phyloP scores from a whole-genome alignment of 2,329 filamentous ascomycete genomes.

The Alternaria longipes region DNA sequence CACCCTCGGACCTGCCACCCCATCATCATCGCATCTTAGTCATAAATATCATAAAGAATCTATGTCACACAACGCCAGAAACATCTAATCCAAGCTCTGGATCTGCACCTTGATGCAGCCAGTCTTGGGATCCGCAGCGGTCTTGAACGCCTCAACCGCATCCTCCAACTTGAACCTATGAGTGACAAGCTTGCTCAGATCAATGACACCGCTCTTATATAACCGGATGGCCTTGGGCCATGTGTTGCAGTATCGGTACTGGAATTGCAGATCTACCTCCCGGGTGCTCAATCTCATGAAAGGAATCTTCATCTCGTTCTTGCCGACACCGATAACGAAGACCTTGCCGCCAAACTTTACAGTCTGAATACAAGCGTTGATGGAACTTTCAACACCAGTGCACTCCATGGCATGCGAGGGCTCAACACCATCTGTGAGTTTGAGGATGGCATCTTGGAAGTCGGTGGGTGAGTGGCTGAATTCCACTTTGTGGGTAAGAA shows the following conservation, averaged over 20 bases:
- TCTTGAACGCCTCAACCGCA: constrained; percentile 88
- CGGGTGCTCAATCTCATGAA: constrained; percentile 93
- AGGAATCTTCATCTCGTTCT: constrained; percentile 92
- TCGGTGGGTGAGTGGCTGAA: constrained; percentile 71
- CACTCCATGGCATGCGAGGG: constrained; percentile 87
- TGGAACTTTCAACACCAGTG: constrained; percentile 91
- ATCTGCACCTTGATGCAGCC: constrained; percentile 99
- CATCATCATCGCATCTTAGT: background rate
- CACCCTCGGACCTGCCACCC: background rate
- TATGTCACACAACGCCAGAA: background rate
- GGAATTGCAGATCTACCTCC: constrained; percentile 94
- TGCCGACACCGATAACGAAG: constrained; percentile 94
- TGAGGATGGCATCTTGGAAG: constrained; percentile 73
- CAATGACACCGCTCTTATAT: constrained; percentile 82
- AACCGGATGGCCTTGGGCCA: constrained; percentile 94
- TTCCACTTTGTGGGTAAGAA: constrained; percentile 81
- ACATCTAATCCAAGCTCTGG: constrained; percentile 65
- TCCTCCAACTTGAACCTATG: constrained; percentile 87
- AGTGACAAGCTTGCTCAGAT: constrained; percentile 83
- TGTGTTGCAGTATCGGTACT: constrained; percentile 95
- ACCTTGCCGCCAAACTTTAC: constrained; percentile 96
- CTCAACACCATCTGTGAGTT: constrained; percentile 75
- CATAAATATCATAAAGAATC: background rate
- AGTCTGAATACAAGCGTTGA: constrained; percentile 85
- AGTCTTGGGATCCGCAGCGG: constrained; percentile 84